phyloP scores from a whole-genome alignment of 495 filamentous ascomycete species.

The Neurospora cerealis region DNA sequence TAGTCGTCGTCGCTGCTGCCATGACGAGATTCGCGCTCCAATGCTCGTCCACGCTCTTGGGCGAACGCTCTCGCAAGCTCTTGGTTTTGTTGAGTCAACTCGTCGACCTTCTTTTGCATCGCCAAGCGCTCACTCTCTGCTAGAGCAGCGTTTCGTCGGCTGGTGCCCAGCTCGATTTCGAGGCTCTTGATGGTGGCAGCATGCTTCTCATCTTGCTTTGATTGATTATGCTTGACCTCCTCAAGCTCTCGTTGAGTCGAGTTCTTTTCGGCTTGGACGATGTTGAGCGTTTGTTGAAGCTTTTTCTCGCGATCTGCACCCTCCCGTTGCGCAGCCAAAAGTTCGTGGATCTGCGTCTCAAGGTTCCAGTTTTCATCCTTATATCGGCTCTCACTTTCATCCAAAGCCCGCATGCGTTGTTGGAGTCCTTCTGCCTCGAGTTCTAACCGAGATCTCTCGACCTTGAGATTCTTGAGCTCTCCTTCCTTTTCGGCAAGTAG shows the following conservation, averaged over 20 bases:
- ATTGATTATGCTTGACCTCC: constrained; percentile 67
- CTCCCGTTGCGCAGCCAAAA: constrained; percentile 58
- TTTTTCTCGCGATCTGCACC: constrained; percentile 68
- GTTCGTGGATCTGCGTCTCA: constrained; percentile 79
- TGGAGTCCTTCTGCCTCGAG: constrained; percentile 68
- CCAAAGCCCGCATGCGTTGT: constrained; percentile 67
- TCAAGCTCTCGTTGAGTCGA: constrained; percentile 73
- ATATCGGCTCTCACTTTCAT: constrained; percentile 88
- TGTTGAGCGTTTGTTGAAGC: constrained; percentile 58
- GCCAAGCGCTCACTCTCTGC: constrained; percentile 63
- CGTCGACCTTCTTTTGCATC: constrained; percentile 74
- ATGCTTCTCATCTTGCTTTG: constrained; percentile 75
- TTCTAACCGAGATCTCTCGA: constrained; percentile 70
- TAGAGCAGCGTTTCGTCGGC: constrained; percentile 63
- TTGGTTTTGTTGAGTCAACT: constrained; percentile 75
- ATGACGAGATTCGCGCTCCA: constrained; percentile 49
- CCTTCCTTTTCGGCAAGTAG: constrained; percentile 82
- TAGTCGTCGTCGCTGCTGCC: constrained; percentile 53
- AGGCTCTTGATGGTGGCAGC: constrained; percentile 64
- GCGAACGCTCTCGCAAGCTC: constrained; percentile 72
- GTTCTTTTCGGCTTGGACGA: constrained; percentile 64
- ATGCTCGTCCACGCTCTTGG: constrained; percentile 56
- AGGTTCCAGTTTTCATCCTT: constrained; percentile 98
- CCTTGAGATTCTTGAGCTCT: constrained; percentile 57
- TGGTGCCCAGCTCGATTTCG: constrained; percentile 72